These are phyloP conservation scores for Protomyces arabidopsidicola DNA, from an alignment of 1,139 yeast genomes.

Conservation along the genomic window DNA sequence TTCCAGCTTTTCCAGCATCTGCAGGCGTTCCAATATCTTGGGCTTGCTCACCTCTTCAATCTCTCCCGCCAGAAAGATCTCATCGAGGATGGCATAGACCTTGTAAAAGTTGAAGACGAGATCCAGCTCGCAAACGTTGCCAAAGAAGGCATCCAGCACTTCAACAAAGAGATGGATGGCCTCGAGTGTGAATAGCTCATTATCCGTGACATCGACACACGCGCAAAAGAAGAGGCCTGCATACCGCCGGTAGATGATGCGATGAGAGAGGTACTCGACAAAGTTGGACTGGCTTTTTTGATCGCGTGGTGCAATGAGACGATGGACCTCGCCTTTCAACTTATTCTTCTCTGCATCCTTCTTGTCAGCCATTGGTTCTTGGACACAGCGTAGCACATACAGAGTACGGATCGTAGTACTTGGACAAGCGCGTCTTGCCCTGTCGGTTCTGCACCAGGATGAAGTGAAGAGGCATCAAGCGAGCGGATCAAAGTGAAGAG, in stretches of 20 bases:
- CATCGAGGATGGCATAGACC: conserved; percentile 66
- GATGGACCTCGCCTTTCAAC: conserved; percentile 64
- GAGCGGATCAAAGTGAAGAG: background rate
- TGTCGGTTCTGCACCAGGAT: conserved; percentile 33
- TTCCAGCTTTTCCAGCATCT: conserved; percentile 41
- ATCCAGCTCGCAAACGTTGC: conserved; percentile 92
- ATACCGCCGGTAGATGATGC: conserved; percentile 79
- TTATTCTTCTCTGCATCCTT: conserved; percentile 53
- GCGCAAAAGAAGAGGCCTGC: conserved; percentile 87
- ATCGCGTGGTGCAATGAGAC: conserved; percentile 75
- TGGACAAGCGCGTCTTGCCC: conserved; percentile 75
- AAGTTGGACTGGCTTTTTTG: conserved; percentile 77
- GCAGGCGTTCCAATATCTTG: conserved; percentile 51
- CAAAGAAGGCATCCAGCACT: conserved; percentile 75
- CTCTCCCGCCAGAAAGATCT: conserved; percentile 73
- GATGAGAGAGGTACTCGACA: conserved; percentile 64
- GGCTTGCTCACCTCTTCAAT: conserved; percentile 66
- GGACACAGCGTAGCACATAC: conserved; percentile 34
- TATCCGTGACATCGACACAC: conserved; percentile 69
- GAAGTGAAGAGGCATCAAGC: conserved; percentile 23
- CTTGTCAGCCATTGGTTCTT: conserved; percentile 27
- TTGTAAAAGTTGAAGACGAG: conserved; percentile 75
- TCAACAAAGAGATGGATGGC: conserved; percentile 86
- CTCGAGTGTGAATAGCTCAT: conserved; percentile 76
- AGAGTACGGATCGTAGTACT: conserved; percentile 58